Base-by-base conservation (phyloP, 495 filamentous ascomycete genomes). In the Aspergillus heteromorphus region DNA sequence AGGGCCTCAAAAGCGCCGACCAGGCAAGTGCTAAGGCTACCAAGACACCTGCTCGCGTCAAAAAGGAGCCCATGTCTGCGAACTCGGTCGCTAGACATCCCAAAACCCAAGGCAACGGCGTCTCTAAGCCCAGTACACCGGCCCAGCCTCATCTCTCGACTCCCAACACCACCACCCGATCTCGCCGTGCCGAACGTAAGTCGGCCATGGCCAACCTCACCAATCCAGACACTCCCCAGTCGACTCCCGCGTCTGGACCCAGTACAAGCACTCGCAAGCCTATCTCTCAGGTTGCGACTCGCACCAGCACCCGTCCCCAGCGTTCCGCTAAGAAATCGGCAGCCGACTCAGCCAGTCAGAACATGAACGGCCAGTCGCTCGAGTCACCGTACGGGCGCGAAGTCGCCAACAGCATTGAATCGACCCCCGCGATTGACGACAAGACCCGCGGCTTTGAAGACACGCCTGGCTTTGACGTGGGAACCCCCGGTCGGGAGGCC, bases 151-250 rank as follows among this genome's bases (percentile, higher is more conserved):
- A 51, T 21, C 49, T 20, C 16, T 7, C 43, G 2, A 38, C 53
- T 1, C 56, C 60, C 1, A 50, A 19, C 8, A 34, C 57, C 1
- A 48, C 48, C 10, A 55, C 43, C 18, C 40, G 51, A 51, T 49
- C 60, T 27, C 56, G 56, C 20, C 61, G 56, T 40, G n/a, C 48
- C 9, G 57, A 54, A 13, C 57, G 55, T 47, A 56, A 45, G 45
- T 31, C 53, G 11, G 20, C 18, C 13, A 31, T 20, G 4, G 25
- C 45, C 4, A 34, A 19, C 14, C 43, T 40, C 38, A 7, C 11
- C 17, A 40, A 54, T 7, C 41, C 10, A 7, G 21, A 31, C 16
- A 36, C 19, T 19, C 47, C 19, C 7, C 17, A 27, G 36, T 21
- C 31, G 10, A 54, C 31, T 16, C 40, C 40, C 17, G 30, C 16